Base-by-base conservation (phyloP, 495 filamentous ascomycete species). In the Aspergillus nidulans region DNA sequence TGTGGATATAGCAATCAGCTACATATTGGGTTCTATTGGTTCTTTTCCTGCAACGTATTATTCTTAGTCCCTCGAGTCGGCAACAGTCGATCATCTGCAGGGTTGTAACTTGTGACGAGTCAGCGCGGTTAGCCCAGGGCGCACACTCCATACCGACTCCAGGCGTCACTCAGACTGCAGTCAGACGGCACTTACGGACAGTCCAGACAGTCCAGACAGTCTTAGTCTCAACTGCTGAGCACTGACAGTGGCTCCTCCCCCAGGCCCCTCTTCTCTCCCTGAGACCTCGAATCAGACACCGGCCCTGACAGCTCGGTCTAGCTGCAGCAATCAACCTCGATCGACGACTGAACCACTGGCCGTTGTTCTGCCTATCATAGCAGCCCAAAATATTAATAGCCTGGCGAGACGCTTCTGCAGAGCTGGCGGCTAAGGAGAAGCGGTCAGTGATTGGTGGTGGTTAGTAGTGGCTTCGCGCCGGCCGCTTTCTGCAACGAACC, bases 391-490 rank as follows among this genome's bases (percentile, higher is more conserved):
- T 48, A 56, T 56, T 49, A 56, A 56, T 48, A 49, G 53, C 13
- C 18, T 6, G 45, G 53, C 53, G 53, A 56, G 36, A 56, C 53
- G 45, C 53, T 49, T 30, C 36, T 34, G 23, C 26, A 49, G 18
- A 16, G 10, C 43, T 6, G 43, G 45, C 53, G 53, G 53, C 45
- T 49, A 23, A 13, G 6, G 36, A 25, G 32, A 41, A 32, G 41
- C 24, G 26, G 0, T 7, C 25, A 45, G 25, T 56, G 45, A 56
- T 56, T 56, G 53, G 53, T 34, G 45, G n/a, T n/a, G n/a, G n/a
- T n/a, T n/a, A n/a, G n/a, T n/a, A n/a, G 41, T 49, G 39, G 45
- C 36, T 56, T 56, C 53, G 53, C 53, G 53, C 53, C 53, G 45
- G 21, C 45, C 0, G 18, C n/a, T 2, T 42, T 32, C 24, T 42